These are phyloP conservation scores for Wickerhamomyces chambardii DNA, from an alignment of 805 yeast genomes.

Conservation along the genomic window DNA sequence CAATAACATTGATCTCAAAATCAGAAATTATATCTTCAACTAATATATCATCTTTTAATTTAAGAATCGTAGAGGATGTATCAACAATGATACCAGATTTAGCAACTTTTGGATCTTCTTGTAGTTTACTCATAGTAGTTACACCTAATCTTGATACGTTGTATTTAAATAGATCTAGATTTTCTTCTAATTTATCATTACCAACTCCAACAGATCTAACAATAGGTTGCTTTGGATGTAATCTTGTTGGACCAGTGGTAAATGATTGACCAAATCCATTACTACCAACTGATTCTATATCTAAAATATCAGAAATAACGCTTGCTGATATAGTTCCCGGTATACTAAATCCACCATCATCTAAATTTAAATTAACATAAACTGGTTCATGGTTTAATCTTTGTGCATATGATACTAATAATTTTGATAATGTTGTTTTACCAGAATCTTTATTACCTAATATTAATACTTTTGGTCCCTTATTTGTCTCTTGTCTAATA, in stretches of 20 bases:
- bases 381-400: slow-evolving; percentile 64
- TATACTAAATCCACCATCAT: slow-evolving; percentile 55
- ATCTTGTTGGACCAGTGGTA: slow-evolving; percentile 65
- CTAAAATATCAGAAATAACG: slow-evolving; percentile 72
- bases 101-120: slow-evolving; percentile 34
- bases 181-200: slow-evolving; percentile 25
- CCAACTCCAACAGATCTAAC: slow-evolving; percentile 62
- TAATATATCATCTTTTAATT: slow-evolving; percentile 37
- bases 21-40: slow-evolving; percentile 50
- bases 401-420: slow-evolving; percentile 65
- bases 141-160: slow-evolving; percentile 21
- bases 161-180: slow-evolving; percentile 23
- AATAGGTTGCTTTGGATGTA: slow-evolving; percentile 86
- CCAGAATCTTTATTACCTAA: slow-evolving; percentile 72
- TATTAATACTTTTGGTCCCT: slow-evolving; percentile 45
- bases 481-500: slow-evolving; percentile 23
- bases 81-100: slow-evolving; percentile 62
- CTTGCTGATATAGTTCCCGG: slow-evolving; percentile 87
- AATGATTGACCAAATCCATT: slow-evolving; percentile 71
- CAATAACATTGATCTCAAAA: slow-evolving; percentile 48
- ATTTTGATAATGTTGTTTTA: slow-evolving; percentile 66
- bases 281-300: slow-evolving; percentile 37
- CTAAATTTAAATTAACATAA: slow-evolving; percentile 73
- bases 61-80: slow-evolving; percentile 46
- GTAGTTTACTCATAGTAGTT: slow-evolving; percentile 32